Base-by-base conservation (phyloP, 176 grass and related monocot species). In the Cenchrus purpureus region DNA sequence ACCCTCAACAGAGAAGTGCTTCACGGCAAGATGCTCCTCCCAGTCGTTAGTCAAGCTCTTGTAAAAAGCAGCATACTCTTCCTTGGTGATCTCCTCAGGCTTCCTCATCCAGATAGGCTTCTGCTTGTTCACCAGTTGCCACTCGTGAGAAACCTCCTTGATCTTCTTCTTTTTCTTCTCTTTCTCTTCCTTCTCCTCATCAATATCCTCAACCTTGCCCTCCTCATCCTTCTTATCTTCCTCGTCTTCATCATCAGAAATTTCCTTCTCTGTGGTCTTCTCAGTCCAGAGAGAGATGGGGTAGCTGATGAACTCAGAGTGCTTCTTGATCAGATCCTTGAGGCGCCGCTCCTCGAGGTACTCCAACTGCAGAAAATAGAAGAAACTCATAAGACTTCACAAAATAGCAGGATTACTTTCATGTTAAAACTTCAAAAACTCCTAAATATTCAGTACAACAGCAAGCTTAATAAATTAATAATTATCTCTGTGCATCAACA, bases 21-120 rank as follows among this genome's bases (percentile, higher is more conserved):
- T 99, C 48, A 99, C 94, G 3, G 85, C 81, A 20, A 99, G 84
- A 40, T 99, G 97, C 86, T 99, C 97, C 59, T 99, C 97, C 97
- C 97, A 99, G 32, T 99, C 97, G 2, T 99, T 99, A 40, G 93
- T 99, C 83, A 99, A 49, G 77, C 91, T 91, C 91, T 99, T 99
- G 84, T 98, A 98, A 88, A 98, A 98, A 76, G 97, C 97, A 89
- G 97, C 45, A 73, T 98, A 98, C 74, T 98, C 97, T 19, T 98
- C 97, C 86, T 98, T 98, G 43, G 93, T 94, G 40, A 95, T 98
- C 77, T 98, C 97, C 79, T 98, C 96, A 51, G 97, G 97, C 86
- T 99, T 99, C 81, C 93, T 91, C 97, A 99, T 99, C 97, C 97
- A 99, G 61, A 99, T 92, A 0, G 97, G 93, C 79, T 99, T 99